Conservation (phyloP, 306 rosid species). For the Cucumis cinereus region DNA sequence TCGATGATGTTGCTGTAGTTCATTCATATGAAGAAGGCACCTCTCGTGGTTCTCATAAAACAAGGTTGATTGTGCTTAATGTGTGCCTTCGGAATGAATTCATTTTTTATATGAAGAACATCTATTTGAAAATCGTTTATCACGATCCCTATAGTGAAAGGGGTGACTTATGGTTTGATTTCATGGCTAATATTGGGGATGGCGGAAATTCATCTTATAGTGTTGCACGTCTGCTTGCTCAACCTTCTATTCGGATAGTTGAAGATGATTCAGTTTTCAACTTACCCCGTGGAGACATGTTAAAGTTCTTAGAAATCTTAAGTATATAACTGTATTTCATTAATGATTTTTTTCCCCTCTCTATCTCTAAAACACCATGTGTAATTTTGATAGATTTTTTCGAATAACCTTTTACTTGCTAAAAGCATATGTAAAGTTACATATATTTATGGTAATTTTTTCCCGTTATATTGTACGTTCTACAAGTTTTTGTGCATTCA, state of each 20-base stretch:
- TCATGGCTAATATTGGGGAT: conserved; percentile 98
- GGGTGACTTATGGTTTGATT: conserved; percentile 92
- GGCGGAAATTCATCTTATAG: conserved; percentile 98
- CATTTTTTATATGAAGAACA: conserved; percentile 8
- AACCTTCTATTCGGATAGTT: conserved; percentile 44
- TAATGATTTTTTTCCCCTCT: neutral
- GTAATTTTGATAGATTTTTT: neutral
- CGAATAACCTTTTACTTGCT: neutral
- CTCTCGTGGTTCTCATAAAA: conserved; percentile 74
- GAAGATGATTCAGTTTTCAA: conserved; percentile 38
- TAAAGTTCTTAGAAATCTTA: conserved; percentile 27
- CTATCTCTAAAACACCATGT: neutral
- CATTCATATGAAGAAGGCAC: conserved; percentile 72
- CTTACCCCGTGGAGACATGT: conserved; percentile 75
- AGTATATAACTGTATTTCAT: neutral
- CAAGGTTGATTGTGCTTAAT: conserved; percentile 73
- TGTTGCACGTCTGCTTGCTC: conserved; percentile 83
- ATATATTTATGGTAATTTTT: neutral
- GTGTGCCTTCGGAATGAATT: conserved; percentile 28
- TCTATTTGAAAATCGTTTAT: neutral
- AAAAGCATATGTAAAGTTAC: neutral
- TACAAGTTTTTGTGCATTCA: too few species aligned
- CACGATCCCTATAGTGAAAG: conserved; percentile 26
- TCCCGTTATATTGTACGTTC: too few species aligned
- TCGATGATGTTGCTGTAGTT: conserved; percentile 61